These are phyloP conservation scores for Kurtzmaniella natalensis DNA, from an alignment of 1,139 yeast species.

Conservation along the genomic window DNA sequence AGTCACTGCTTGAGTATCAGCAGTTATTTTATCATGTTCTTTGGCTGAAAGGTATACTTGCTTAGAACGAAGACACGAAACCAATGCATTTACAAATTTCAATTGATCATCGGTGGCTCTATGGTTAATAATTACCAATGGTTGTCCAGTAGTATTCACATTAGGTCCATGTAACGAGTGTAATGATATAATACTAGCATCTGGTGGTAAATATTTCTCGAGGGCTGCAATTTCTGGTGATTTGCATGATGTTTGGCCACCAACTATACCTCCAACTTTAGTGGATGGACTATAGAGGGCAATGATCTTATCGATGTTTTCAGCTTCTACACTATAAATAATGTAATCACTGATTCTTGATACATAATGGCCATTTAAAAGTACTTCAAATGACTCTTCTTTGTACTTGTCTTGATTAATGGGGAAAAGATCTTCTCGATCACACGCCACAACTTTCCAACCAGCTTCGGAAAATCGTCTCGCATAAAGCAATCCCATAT, in stretches of 20 bases:
- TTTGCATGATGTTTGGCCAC: slow-evolving; percentile 98
- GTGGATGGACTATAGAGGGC: slow-evolving; percentile 78
- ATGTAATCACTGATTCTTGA: slow-evolving; percentile 77
- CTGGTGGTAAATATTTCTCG: slow-evolving; percentile 67
- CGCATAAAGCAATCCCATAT: slow-evolving; percentile 92
- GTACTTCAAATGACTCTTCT: slow-evolving; percentile 47
- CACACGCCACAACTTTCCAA: slow-evolving; percentile 91
- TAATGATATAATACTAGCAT: slow-evolving; percentile 76
- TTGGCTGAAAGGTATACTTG: slow-evolving; percentile 74
- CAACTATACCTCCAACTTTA: slow-evolving; percentile 83
- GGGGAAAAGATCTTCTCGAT: slow-evolving; percentile 64
- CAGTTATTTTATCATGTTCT: slow-evolving; percentile 91
- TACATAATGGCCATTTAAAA: slow-evolving; percentile 76
- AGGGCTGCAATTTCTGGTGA: slow-evolving; percentile 86
- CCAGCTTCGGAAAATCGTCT: slow-evolving; percentile 73
- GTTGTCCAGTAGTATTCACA: slow-evolving; percentile 87
- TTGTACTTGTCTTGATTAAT: slow-evolving; percentile 38
- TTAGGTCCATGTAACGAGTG: slow-evolving; percentile 95
- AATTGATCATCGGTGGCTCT: slow-evolving; percentile 56
- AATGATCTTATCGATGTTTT: slow-evolving; percentile 68
- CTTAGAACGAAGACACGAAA: slow-evolving; percentile 73
- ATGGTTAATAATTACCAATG: slow-evolving; percentile 80
- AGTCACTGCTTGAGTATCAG: slow-evolving; percentile 97
- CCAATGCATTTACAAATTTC: slow-evolving; percentile 56
- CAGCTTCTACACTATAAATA: slow-evolving; percentile 90